Base-by-base conservation (phyloP, 2,329 filamentous ascomycete genomes). In the Blumeria hordei region DNA sequence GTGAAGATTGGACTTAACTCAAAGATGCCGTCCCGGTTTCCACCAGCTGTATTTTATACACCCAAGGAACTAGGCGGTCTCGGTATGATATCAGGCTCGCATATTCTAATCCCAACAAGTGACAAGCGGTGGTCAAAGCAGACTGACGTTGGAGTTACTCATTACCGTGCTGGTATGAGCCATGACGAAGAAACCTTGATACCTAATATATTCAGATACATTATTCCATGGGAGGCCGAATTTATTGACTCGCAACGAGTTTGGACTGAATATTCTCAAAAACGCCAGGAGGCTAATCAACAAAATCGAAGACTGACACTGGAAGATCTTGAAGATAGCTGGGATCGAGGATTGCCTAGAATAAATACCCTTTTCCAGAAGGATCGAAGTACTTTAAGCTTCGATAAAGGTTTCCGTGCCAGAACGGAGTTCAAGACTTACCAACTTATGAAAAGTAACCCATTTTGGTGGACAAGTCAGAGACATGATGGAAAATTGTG, bases 331-430 rank as follows among this genome's bases (percentile, higher is more conserved):
- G 92, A 98, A 65, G 92, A 98, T 66, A 94, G 87, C 65, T 98
- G 92, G 92, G 93, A 98, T 65, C 86, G 92, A 62, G 92, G 92
- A 72, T 74, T 98, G 54, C 92, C 92, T 16, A 85, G 92, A 71
- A 98, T 98, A 71, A 98, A 98, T 67, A 98, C 92, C 0, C 74
- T 98, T 1, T 98, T 98, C 79, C 92, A 98, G 67, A 98, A 98
- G 68, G 92, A 98, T 63, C 78, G 92, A 64, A 95, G 88, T 67
- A 98, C 92, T 0, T 75, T 98, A 59, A 94, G 87, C 64, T 98
- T 98, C 64, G 92, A 98, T 72, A 98, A 98, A 70, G 92, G 92
- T 55, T 98, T 96, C 81, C 83, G 92, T 61, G 81, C 88, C 12
- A 78, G 92, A 55, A 87, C 90, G 10, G 92, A 98, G 67, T 98